Evolutionary conservation across 139 green algal species (phyloP).

Genomic region (Tetraselmis chui): DNA sequence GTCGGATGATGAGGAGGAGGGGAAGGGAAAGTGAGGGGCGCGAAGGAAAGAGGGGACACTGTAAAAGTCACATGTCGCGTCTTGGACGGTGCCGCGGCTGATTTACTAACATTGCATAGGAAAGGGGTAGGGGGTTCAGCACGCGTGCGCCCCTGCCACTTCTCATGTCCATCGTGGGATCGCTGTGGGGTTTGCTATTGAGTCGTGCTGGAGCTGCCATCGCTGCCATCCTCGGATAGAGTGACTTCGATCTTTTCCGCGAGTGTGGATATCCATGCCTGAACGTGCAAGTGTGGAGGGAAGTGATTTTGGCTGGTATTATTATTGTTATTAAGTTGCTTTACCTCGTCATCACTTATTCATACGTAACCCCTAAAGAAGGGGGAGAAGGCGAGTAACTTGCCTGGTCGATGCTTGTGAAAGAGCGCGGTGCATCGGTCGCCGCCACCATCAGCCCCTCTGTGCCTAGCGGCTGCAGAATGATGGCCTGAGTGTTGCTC

Average conservation of each 20-base stretch:
- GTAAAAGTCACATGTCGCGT: no score
- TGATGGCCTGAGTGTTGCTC: slow-evolving; percentile 57
- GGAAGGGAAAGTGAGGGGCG: slow-evolving; percentile 18
- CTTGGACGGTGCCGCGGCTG: no score
- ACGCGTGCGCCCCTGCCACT: no score
- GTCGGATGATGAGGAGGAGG: slow-evolving; percentile 59
- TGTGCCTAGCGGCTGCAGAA: slow-evolving; percentile 64
- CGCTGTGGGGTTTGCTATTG: slow-evolving; percentile 20
- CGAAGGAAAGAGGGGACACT: no score
- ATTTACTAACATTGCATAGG: no score
- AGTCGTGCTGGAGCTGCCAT: background rate
- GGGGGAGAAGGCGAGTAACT: background rate
- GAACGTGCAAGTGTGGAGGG: background rate
- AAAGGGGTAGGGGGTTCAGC: no score
- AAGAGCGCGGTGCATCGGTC: slow-evolving; percentile 62
- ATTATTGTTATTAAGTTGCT: background rate
- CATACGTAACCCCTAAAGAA: background rate
- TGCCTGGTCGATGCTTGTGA: slow-evolving; percentile 76
- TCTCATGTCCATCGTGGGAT: no score
- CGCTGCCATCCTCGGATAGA: slow-evolving; percentile 16
- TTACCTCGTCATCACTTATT: slow-evolving; percentile 8
- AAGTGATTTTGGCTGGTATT: background rate
- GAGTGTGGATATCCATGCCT: slow-evolving; percentile 58
- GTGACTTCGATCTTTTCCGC: slow-evolving; percentile 75
- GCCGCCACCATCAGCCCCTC: slow-evolving; percentile 64